phyloP scores from a whole-genome alignment of 2,329 filamentous ascomycete species.

The Penicillium sp. region DNA sequence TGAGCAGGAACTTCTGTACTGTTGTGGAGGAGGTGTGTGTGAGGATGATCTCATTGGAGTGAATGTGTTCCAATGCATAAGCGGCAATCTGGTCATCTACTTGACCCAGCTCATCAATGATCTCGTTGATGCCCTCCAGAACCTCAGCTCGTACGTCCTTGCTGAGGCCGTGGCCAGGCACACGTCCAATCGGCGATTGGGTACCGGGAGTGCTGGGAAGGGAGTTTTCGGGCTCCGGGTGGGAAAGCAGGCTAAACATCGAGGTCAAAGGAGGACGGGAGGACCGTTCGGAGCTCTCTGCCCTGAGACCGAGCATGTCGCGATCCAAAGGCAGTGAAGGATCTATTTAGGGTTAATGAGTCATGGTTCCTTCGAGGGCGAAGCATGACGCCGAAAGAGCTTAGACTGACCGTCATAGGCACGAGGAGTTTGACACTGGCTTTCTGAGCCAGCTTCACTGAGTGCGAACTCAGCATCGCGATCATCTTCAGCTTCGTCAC shows the following conservation, averaged over 20 bases:
- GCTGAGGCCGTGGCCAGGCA: conserved; percentile 28
- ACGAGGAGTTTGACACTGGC: conserved; percentile 46
- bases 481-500: conserved; percentile 85
- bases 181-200: conserved; percentile 35
- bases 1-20: conserved; percentile 84
- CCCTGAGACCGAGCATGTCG: conserved; percentile 28
- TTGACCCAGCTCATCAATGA: conserved; percentile 90
- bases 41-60: conserved; percentile 88
- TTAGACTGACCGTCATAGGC: conserved; percentile 35
- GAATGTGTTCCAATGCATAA: conserved; percentile 87
- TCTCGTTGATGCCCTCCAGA: conserved; percentile 89
- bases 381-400: not conserved
- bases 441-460: conserved; percentile 63
- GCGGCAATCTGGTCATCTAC: conserved; percentile 91
- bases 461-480: conserved; percentile 62
- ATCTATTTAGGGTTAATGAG: conserved; percentile 24
- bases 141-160: conserved; percentile 85
- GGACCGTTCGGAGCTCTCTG: conserved; percentile 34
- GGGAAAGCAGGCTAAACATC: conserved; percentile 84
- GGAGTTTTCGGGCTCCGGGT: conserved; percentile 53
- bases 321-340: conserved; percentile 29
- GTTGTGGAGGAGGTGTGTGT: conserved; percentile 84
- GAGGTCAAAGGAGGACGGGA: conserved; percentile 67
- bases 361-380: not conserved
- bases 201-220: conserved; percentile 39